Evolutionary conservation across 495 filamentous ascomycete species (phyloP), one percentile per base, ranked within the genome.

Genomic region (Xylaria curta): DNA sequence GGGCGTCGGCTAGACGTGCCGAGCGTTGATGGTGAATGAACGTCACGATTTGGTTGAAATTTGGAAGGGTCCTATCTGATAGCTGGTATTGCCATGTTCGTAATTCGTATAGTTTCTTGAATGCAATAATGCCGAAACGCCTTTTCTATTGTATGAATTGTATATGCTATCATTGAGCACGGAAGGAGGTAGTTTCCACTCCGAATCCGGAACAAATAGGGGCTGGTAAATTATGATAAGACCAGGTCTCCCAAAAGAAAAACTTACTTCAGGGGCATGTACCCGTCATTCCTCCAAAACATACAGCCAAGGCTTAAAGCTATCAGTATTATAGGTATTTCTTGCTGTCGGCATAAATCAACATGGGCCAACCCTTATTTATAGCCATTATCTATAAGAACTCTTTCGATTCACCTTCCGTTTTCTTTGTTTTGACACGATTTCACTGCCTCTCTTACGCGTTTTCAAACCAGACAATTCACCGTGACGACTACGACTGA

Each of bases 161-260:
- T 47, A 46, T 15, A 46, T 26, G 6, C 6, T 60, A 60, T 53
- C 21, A 56, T 7, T 44, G 65, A 33, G 28, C n/a, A 31, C 53
- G 8, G 4, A 40, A 8, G 1, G 31, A 54, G 65, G 49, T 67
- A 67, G 28, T 42, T 69, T 36, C 40, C 38, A 38, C 33, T 69
- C 42, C 42, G 38, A 61, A 69, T 49, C 17, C 44, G 40, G 54
- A 60, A 49, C n/a, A 15, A 49, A 69, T 47, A 60, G 54, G 66
- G 66, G 54, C 26, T 49, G 36, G 21, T 60, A 46, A 38, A 69
- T 61, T 68, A 21, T 44, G 26, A 53, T 12, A 24, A 12, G 24
- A 10, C 28, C 28, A 66, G 15, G 28, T 62, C 31, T 66, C 56
- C 33, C 49, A 67, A 67, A 56, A 42, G 31, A n/a, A 54, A 54